These are phyloP conservation scores for Iris pallida DNA, from an alignment of 116 monocot genomes.

Conservation along the genomic window DNA sequence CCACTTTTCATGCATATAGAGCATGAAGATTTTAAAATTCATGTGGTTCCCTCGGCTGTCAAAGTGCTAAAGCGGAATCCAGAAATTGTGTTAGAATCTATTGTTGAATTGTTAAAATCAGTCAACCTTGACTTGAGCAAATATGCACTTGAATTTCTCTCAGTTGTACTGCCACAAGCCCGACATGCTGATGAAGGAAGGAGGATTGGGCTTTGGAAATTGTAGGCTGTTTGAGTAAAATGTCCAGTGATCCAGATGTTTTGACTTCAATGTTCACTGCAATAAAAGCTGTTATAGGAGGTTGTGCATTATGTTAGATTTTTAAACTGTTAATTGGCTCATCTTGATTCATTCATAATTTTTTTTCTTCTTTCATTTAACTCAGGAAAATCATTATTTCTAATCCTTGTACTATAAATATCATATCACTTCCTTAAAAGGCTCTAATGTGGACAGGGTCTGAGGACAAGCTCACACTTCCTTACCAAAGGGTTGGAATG, in stretches of 20 bases:
- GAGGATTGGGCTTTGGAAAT: constrained; percentile 60
- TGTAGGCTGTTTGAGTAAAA: constrained; percentile 62
- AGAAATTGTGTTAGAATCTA: constrained; percentile 79
- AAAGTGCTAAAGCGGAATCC: constrained; percentile 94
- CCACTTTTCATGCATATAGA: constrained; percentile 61
- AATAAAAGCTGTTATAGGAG: constrained; percentile 64
- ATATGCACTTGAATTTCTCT: constrained; percentile 67
- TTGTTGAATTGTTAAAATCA: constrained; percentile 48
- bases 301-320: constrained; percentile 24
- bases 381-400: no score
- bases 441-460: constrained; percentile 55
- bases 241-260: constrained; percentile 83
- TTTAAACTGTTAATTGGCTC: neutral
- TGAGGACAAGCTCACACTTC: constrained; percentile 75
- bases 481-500: constrained; percentile 94
- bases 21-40: constrained; percentile 70
- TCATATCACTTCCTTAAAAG: constrained; percentile 9
- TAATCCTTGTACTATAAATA: neutral
- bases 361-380: no score
- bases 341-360: no score
- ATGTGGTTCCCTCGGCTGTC: constrained; percentile 63
- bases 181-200: constrained; percentile 84
- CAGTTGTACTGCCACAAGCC: constrained; percentile 73
- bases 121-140: constrained; percentile 84
- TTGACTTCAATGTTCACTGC: constrained; percentile 56